Percentiles rank a stretch among this genome's conserved stretches.
Evolutionary conservation across 495 filamentous ascomycete species (phyloP).

Genomic region (Penicillium verhagenii): DNA sequence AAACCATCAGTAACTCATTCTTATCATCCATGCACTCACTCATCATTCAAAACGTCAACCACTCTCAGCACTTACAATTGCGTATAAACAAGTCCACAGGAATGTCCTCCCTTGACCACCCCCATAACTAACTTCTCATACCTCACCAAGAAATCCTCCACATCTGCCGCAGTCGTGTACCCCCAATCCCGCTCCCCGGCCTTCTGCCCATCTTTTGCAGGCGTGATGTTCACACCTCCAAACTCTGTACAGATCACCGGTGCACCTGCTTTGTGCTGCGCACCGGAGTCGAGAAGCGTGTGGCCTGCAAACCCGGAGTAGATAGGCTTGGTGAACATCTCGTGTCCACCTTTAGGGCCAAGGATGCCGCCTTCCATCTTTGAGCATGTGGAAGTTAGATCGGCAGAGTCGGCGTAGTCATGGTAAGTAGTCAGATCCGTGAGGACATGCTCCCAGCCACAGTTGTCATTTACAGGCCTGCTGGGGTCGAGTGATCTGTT

Average conservation of each 20-base stretch:
- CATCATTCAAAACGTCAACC: too few relatives aligned
- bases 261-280: conserved; percentile 44
- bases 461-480: conserved; percentile 62
- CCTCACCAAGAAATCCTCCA: conserved; percentile 30
- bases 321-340: conserved; percentile 49
- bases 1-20: conserved; percentile 1
- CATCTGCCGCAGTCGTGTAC: conserved; percentile 38
- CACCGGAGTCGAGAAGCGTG: conserved; percentile 38
- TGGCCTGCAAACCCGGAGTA: conserved; percentile 20
- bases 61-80: conserved; percentile 38
- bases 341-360: conserved; percentile 37
- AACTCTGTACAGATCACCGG: conserved; percentile 60
- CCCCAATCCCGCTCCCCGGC: conserved; percentile 37
- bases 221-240: conserved; percentile 59
- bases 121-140: conserved; percentile 38
- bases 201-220: conserved; percentile 25
- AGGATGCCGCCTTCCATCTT: conserved; percentile 45
- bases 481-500: conserved; percentile 52
- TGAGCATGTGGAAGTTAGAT: conserved; percentile 47
- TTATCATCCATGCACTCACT: background rate
- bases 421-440: conserved; percentile 62
- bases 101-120: conserved; percentile 34
- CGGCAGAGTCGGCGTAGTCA: conserved; percentile 54
- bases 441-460: conserved; percentile 60
- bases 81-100: conserved; percentile 40